Conservation (phyloP, 805 yeast genomes). For the Monosporozyma siamensis region DNA sequence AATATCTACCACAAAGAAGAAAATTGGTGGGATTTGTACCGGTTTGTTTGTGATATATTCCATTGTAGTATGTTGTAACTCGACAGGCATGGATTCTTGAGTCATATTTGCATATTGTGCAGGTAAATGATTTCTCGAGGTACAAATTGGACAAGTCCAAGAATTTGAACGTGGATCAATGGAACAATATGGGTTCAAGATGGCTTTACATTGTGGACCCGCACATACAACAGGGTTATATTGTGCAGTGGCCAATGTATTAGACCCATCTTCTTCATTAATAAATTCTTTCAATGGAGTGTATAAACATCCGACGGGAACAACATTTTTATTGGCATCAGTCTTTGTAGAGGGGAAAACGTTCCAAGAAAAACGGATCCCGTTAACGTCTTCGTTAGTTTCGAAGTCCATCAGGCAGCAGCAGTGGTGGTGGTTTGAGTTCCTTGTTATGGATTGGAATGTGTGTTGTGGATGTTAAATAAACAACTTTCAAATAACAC, state of each 20-base stretch:
- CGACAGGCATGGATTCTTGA: slow-evolving; percentile 72
- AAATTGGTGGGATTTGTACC: slow-evolving; percentile 75
- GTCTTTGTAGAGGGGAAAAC: slow-evolving; percentile 81
- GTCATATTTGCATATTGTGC: slow-evolving; percentile 70
- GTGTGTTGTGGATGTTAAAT: no score
- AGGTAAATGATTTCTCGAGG: slow-evolving; percentile 69
- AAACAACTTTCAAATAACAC: slow-evolving; percentile 1
- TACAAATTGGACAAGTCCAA: slow-evolving; percentile 86
- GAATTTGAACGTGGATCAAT: slow-evolving; percentile 64
- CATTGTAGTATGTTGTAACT: slow-evolving; percentile 65
- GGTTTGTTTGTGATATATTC: slow-evolving; percentile 81
- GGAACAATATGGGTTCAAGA: slow-evolving; percentile 79
- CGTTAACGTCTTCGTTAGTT: slow-evolving; percentile 60
- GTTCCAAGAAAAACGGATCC: slow-evolving; percentile 71
- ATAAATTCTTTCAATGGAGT: slow-evolving; percentile 84
- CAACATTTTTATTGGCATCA: slow-evolving; percentile 85
- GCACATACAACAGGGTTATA: slow-evolving; percentile 84
- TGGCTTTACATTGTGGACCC: slow-evolving; percentile 66
- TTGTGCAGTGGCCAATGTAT: slow-evolving; percentile 52
- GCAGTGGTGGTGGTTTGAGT: background rate
- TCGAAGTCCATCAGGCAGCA: slow-evolving; percentile 37
- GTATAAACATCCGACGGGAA: slow-evolving; percentile 89
- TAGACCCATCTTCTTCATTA: slow-evolving; percentile 28
- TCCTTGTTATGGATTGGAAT: background rate
- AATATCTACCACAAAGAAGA: slow-evolving; percentile 75